These are phyloP conservation scores for Xylaria cubensis DNA, from an alignment of 495 filamentous ascomycete species.

Conservation along the genomic window DNA sequence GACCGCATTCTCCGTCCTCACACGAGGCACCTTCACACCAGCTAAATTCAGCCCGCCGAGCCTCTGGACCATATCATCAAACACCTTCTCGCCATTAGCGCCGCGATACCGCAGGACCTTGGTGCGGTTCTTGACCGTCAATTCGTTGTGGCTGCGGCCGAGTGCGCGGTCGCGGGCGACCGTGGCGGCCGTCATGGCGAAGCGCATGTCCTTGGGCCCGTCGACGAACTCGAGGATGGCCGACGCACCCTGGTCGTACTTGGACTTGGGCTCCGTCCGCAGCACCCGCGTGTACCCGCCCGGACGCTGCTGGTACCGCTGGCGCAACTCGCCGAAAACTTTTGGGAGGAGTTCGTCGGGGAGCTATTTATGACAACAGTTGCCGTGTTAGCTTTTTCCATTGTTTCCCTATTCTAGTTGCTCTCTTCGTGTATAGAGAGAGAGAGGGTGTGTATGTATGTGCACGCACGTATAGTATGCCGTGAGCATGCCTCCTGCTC, in stretches of 20 bases:
- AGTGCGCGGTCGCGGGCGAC: constrained; percentile 67
- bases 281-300: constrained; percentile 96
- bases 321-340: constrained; percentile 81
- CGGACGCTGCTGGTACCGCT: constrained; percentile 79
- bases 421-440: not conserved
- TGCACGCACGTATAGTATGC: constrained; percentile 80
- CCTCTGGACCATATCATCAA: constrained; percentile 75
- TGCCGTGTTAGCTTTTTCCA: not conserved
- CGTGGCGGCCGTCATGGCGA: constrained; percentile 85
- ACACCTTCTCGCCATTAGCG: constrained; percentile 62
- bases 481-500: constrained; percentile 66
- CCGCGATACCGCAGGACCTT: constrained; percentile 86
- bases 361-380: constrained; percentile 36
- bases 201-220: constrained; percentile 92
- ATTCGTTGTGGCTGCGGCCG: constrained; percentile 62
- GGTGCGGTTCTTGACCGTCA: constrained; percentile 76
- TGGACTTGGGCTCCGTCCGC: constrained; percentile 80
- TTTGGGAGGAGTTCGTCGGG: constrained; percentile 78
- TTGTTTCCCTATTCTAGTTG: not conserved
- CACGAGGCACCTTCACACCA: not conserved
- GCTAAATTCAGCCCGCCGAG: constrained; percentile 51
- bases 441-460: not conserved
- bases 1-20: not conserved
- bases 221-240: constrained; percentile 98
- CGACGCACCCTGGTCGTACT: constrained; percentile 78